These are phyloP conservation scores for Peronospora belbahrii DNA, from an alignment of 352 stramenopile genomes.

Conservation along the genomic window DNA sequence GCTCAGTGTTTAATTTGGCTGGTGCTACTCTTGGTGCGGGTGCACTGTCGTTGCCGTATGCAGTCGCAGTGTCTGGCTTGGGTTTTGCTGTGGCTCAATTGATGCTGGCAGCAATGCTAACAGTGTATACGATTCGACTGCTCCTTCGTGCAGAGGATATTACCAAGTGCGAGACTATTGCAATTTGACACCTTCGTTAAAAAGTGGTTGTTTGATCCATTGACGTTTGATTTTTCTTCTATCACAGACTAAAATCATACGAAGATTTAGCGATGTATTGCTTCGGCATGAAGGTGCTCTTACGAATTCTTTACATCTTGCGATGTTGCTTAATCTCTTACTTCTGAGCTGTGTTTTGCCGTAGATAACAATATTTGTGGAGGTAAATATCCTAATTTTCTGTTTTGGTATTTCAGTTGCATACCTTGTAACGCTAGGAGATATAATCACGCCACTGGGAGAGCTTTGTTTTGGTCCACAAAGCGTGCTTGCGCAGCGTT, in stretches of 20 bases:
- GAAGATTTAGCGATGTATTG: constrained; percentile 79
- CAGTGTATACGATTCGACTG: constrained; percentile 77
- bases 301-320: background rate
- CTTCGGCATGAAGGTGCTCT: constrained; percentile 62
- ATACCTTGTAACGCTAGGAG: constrained; percentile 76
- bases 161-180: constrained; percentile 46
- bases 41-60: constrained; percentile 72
- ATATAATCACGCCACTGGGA: constrained; percentile 72
- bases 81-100: constrained; percentile 70
- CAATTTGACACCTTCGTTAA: background rate
- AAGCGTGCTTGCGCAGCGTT: constrained; percentile 57
- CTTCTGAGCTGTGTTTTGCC: background rate
- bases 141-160: constrained; percentile 72
- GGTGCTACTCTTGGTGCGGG: constrained; percentile 71
- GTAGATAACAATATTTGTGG: constrained; percentile 73
- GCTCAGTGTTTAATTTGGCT: constrained; percentile 81
- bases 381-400: constrained; percentile 82
- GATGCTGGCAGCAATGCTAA: constrained; percentile 56
- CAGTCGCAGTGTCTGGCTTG: constrained; percentile 69
- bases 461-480: constrained; percentile 59
- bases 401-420: constrained; percentile 81
- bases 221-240: constrained; percentile 1
- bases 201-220: background rate
- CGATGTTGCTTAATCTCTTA: background rate
- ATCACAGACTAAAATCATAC: constrained; percentile 73